These are phyloP conservation scores for Rubia yunnanensis DNA, from an alignment of 257 asterid genomes.

Conservation along the genomic window DNA sequence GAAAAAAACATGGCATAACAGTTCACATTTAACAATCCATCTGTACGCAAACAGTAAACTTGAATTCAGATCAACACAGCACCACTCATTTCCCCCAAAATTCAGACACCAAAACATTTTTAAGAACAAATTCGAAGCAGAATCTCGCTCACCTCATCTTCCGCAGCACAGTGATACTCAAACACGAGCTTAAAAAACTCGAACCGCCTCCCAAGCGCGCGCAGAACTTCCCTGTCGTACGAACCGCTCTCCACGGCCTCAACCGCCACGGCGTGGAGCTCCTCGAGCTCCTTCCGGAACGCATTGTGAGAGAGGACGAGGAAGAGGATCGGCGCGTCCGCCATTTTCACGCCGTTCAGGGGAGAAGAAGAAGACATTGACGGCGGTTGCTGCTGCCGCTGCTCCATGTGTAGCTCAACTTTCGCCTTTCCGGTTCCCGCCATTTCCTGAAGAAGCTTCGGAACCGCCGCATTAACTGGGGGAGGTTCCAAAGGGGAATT, in stretches of 20 bases:
- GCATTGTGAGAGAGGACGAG: constrained; percentile 76
- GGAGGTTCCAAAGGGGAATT: constrained; percentile 43
- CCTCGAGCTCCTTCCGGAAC: constrained; percentile 51
- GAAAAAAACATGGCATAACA: neutral
- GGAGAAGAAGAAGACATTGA: neutral
- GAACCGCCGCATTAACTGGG: constrained; percentile 33
- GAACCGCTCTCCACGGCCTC: constrained; percentile 36
- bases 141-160: constrained; percentile 62
- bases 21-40: neutral
- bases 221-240: constrained; percentile 21
- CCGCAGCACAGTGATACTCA: constrained; percentile 66
- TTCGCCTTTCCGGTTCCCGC: constrained; percentile 48
- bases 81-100: neutral
- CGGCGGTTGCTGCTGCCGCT: neutral
- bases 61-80: neutral
- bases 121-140: neutral
- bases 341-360: constrained; percentile 38
- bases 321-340: constrained; percentile 67
- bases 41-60: neutral
- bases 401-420: constrained; percentile 37
- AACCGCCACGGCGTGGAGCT: constrained; percentile 39
- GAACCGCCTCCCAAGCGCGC: constrained; percentile 44
- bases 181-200: constrained; percentile 67
- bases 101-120: neutral
- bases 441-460: constrained; percentile 28